These are phyloP conservation scores for Arabidopsis hybrid DNA, from an alignment of 441 rosid genomes.

Conservation along the genomic window DNA sequence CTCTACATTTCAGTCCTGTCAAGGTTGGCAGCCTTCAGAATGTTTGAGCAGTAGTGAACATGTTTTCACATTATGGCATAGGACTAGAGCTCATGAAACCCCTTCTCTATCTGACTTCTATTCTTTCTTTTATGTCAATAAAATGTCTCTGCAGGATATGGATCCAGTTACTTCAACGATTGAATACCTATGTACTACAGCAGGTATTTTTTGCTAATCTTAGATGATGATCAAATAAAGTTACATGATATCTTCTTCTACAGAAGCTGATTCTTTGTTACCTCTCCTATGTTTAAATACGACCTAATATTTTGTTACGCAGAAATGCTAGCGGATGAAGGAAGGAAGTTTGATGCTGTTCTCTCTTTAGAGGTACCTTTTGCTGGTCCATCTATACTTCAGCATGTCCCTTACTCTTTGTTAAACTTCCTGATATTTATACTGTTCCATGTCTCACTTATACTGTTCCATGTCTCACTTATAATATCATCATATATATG, in stretches of 20 bases:
- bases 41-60: not conserved
- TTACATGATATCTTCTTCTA: slow-evolving; percentile 17
- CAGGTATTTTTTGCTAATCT: slow-evolving; percentile 59
- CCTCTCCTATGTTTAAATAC: slow-evolving; percentile 14
- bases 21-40: not conserved
- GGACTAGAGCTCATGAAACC: not conserved
- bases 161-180: slow-evolving; percentile 79
- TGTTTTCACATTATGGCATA: not conserved
- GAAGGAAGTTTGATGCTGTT: slow-evolving; percentile 82
- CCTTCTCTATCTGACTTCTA: slow-evolving; percentile 1
- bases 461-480: too few relatives aligned
- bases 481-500: not conserved
- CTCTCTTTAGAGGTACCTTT: slow-evolving; percentile 75
- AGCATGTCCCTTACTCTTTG: not conserved
- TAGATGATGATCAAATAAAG: slow-evolving; percentile 18
- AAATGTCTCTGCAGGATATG: slow-evolving; percentile 57
- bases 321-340: slow-evolving; percentile 87
- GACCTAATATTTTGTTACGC: slow-evolving; percentile 33
- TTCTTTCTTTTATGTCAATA: slow-evolving; percentile 17
- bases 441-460: slow-evolving; percentile 1
- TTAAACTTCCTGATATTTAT: not conserved
- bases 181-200: slow-evolving; percentile 85
- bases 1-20: not conserved
- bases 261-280: slow-evolving; percentile 16
- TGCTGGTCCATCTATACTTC: not conserved